Evolutionary conservation across 345 rosid species (phyloP).

Genomic region (Anacardium occidentale): DNA sequence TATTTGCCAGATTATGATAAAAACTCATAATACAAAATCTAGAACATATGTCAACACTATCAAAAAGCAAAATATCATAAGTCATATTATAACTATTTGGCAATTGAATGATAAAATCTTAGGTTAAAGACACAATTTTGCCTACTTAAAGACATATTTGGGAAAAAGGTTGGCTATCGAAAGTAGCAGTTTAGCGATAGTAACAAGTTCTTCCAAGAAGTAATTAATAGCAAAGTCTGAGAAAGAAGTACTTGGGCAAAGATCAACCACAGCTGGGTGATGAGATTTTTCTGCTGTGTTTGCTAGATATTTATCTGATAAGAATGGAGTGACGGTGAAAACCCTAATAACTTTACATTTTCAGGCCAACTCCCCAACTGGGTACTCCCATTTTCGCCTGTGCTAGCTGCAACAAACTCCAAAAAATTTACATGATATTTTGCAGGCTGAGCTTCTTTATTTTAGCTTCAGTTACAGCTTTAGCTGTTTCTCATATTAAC

Average conservation of each 20-base stretch:
- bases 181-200: neutral
- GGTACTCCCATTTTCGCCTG: neutral
- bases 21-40: too few relatives aligned
- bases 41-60: too few relatives aligned
- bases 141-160: too few relatives aligned
- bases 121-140: too few relatives aligned
- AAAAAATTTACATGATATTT: slow-evolving; percentile 28
- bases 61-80: too few relatives aligned
- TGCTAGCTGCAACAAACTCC: neutral
- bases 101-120: too few relatives aligned
- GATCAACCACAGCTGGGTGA: slow-evolving; percentile 25
- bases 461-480: slow-evolving; percentile 29
- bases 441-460: slow-evolving; percentile 29
- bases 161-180: too few relatives aligned
- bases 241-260: neutral
- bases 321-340: slow-evolving; percentile 9
- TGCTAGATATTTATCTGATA: neutral
- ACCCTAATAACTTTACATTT: neutral
- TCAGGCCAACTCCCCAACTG: too few relatives aligned
- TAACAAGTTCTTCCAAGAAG: slow-evolving; percentile 7
- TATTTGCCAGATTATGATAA: too few relatives aligned
- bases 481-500: slow-evolving; percentile 15
- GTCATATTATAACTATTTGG: too few relatives aligned
- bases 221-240: neutral
- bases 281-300: slow-evolving; percentile 16